Percentiles rank a stretch among this genome's conserved stretches.
phyloP scores from a whole-genome alignment of 257 asterid species.

The Cynanchum wilfordii region DNA sequence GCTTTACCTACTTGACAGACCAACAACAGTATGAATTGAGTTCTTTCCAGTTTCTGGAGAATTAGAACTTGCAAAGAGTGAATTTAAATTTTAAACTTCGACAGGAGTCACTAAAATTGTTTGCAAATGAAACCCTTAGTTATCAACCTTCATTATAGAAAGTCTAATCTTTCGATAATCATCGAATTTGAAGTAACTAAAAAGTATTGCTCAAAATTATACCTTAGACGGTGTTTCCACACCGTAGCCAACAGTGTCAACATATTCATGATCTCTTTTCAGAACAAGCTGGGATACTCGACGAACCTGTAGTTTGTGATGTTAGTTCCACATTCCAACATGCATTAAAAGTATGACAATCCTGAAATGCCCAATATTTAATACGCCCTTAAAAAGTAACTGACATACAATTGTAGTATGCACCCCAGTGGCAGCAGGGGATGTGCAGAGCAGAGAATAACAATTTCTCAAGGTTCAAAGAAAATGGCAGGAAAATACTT shows the following conservation, averaged over 20 bases:
- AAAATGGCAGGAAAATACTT: neutral
- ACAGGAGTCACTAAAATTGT: neutral
- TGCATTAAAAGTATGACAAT: slow-evolving; percentile 3
- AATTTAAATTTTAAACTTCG: neutral
- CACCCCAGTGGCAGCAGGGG: neutral
- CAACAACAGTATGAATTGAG: neutral
- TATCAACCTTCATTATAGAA: neutral
- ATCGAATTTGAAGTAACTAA: neutral
- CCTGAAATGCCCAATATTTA: neutral
- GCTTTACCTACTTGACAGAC: slow-evolving; percentile 62
- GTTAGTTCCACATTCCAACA: slow-evolving; percentile 10
- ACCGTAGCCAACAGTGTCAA: slow-evolving; percentile 75
- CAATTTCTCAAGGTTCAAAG: neutral
- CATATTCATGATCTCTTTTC: slow-evolving; percentile 70
- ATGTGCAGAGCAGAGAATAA: neutral
- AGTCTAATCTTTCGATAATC: neutral
- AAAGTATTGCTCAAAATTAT: neutral
- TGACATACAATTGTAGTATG: neutral
- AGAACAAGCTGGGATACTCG: slow-evolving; percentile 84
- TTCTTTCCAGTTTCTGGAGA: neutral
- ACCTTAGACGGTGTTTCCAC: slow-evolving; percentile 72
- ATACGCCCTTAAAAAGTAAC: neutral
- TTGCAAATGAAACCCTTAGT: slow-evolving; percentile 1
- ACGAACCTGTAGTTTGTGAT: slow-evolving; percentile 62
- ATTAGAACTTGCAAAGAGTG: neutral